Conservation (phyloP, 441 rosid species). For the Populus trichocarpa region DNA sequence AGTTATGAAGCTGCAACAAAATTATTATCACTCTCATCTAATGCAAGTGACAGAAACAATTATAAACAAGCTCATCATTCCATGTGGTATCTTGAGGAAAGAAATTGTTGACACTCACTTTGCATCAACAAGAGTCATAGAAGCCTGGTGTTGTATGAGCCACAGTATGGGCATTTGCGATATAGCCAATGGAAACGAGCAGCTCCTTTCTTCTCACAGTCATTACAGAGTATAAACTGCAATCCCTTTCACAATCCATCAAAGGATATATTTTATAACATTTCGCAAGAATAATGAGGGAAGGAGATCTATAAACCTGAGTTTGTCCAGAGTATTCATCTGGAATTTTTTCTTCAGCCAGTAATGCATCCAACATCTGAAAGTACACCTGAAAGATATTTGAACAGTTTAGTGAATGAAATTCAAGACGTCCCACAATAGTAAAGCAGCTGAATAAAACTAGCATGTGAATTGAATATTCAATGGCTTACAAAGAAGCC, state of each 20-base stretch:
- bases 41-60: slow-evolving; percentile 9
- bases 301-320: slow-evolving; percentile 51
- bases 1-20: not conserved
- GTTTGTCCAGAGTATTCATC: slow-evolving; percentile 57
- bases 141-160: slow-evolving; percentile 78
- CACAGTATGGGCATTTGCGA: slow-evolving; percentile 71
- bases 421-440: not conserved
- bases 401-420: not conserved
- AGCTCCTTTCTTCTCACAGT: slow-evolving; percentile 72
- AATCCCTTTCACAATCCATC: slow-evolving; percentile 7
- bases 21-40: slow-evolving; percentile 6
- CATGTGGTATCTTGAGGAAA: not conserved
- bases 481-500: not conserved
- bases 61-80: slow-evolving; percentile 2
- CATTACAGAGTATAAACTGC: slow-evolving; percentile 77
- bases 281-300: not conserved
- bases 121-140: slow-evolving; percentile 25
- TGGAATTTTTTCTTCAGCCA: slow-evolving; percentile 79
- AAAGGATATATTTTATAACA: not conserved
- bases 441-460: not conserved
- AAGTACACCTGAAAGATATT: slow-evolving; percentile 60
- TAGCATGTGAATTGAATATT: not conserved
- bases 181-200: slow-evolving; percentile 77
- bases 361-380: slow-evolving; percentile 73
- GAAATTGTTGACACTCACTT: slow-evolving; percentile 13